These are phyloP conservation scores for Microcyclospora tardicrescens DNA, from an alignment of 2,329 filamentous ascomycete species.

Conservation along the genomic window DNA sequence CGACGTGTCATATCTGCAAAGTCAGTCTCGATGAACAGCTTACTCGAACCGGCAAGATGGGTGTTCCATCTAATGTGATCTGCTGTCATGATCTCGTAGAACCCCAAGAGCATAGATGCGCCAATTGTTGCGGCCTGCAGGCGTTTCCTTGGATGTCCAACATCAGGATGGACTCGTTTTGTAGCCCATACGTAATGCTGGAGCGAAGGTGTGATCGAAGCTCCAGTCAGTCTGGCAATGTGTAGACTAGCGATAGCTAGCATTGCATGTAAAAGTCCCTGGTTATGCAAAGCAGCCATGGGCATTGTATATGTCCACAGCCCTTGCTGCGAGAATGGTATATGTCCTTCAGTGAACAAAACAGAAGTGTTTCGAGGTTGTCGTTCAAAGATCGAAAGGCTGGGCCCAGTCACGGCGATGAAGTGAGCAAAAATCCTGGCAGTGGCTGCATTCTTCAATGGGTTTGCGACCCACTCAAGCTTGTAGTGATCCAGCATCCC, in stretches of 20 bases:
- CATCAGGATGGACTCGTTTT: constrained; percentile 61
- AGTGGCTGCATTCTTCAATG: constrained; percentile 67
- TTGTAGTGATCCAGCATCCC: constrained; percentile 34
- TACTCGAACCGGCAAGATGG: constrained; percentile 72
- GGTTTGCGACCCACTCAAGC: constrained; percentile 39
- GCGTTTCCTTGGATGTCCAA: constrained; percentile 55
- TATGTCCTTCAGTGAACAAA: constrained; percentile 47
- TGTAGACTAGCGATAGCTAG: constrained; percentile 77
- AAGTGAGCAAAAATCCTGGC: constrained; percentile 84
- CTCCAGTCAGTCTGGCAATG: constrained; percentile 66
- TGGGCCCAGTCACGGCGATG: constrained; percentile 74
- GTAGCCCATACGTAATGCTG: constrained; percentile 86
- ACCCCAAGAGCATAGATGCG: constrained; percentile 71
- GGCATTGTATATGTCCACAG: constrained; percentile 67
- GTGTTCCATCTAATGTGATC: constrained; percentile 95
- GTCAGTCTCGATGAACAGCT: constrained; percentile 71
- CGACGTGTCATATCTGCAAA: constrained; percentile 59
- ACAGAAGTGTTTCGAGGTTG: constrained; percentile 60
- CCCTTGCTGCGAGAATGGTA: constrained; percentile 49
- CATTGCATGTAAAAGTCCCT: constrained; percentile 82
- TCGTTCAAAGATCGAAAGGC: constrained; percentile 76
- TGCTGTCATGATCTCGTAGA: constrained; percentile 88
- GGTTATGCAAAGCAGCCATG: constrained; percentile 67
- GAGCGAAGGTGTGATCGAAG: constrained; percentile 64
- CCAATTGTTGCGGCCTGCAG: constrained; percentile 73